Base-by-base conservation (phyloP, 345 rosid species). In the Euphorbia tirucalli region DNA sequence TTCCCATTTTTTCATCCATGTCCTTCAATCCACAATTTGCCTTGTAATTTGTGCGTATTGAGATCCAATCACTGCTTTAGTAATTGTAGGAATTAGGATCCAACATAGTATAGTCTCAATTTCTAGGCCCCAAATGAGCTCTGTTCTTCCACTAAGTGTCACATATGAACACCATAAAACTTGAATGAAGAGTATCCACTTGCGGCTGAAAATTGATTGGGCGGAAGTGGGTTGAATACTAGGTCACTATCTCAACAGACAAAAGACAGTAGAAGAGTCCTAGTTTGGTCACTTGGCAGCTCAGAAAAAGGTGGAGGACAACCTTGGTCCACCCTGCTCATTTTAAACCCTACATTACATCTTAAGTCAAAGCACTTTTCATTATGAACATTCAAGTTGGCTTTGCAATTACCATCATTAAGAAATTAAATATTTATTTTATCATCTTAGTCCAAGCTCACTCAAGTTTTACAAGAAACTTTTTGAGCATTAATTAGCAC, bases 301-400 rank as follows among this genome's bases (percentile, higher is more conserved):
- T 69, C 73, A 39, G 50, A 11, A 69, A 54, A 68, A 76, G 74
- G 90, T 83, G 87, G 87, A 77, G 65, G 75, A 82, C 87, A 87
- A 52, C 21, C 69, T 44, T 75, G 83, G 85, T 75, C 87, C 91
- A 73, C 83, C 62, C 52, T 80, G 83, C 78, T 78, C 75, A 62
- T 76, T 81, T 62, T 71, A 70, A 79, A 74, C 82, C 85, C 77
- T 83, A 75, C 86, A 85, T 52, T 49, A 15, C 54, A 75, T 66
- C 74, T 62, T 56, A 70, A 16, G 75, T 79, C 85, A 71, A 71
- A 71, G 27, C 74, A 73, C 71, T 76, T 70, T 60, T 74, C 76
- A 71, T 66, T 21, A n/a, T 63, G 27, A 8, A 48, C 57, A 24
- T 50, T 30, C 11, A 63, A 46, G 14, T 65, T 52, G 80, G 63